A percentile compares a stretch with the other conserved stretches of the same genome.
Conservation (phyloP, 225 moss, liverwort and hornwort genomes). For the Sphagnum contortum region DNA sequence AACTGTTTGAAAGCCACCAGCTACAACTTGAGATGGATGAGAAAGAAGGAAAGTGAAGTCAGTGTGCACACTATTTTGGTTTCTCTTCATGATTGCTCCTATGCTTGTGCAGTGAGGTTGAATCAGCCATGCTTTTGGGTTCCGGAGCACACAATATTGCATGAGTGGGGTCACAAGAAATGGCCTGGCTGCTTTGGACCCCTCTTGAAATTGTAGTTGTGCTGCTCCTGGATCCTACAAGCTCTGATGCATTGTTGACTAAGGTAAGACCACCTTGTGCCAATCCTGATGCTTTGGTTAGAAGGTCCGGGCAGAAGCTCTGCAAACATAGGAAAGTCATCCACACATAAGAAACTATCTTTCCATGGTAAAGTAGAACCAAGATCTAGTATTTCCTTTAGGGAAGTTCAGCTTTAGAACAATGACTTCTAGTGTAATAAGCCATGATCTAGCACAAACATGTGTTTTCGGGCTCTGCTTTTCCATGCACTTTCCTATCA, state of each 20-base stretch:
- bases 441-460: no score
- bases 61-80: background rate
- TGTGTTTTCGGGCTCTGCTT: no score
- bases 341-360: background rate
- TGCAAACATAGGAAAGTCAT: background rate
- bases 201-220: background rate
- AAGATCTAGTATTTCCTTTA: no score
- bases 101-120: slow-evolving; percentile 1
- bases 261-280: slow-evolving; percentile 1
- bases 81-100: slow-evolving; percentile 1
- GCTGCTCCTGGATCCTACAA: background rate
- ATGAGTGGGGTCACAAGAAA: slow-evolving; percentile 4
- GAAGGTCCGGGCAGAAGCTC: slow-evolving; percentile 6
- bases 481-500: no score
- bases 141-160: background rate
- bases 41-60: no score
- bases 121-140: slow-evolving; percentile 1
- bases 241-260: background rate
- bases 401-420: no score
- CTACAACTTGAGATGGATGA: no score
- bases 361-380: no score
- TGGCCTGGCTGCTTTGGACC: slow-evolving; percentile 2
- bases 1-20: no score
- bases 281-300: background rate
- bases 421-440: no score